Conservation (phyloP, 495 filamentous ascomycete genomes). For the Ramalina intermedia region DNA sequence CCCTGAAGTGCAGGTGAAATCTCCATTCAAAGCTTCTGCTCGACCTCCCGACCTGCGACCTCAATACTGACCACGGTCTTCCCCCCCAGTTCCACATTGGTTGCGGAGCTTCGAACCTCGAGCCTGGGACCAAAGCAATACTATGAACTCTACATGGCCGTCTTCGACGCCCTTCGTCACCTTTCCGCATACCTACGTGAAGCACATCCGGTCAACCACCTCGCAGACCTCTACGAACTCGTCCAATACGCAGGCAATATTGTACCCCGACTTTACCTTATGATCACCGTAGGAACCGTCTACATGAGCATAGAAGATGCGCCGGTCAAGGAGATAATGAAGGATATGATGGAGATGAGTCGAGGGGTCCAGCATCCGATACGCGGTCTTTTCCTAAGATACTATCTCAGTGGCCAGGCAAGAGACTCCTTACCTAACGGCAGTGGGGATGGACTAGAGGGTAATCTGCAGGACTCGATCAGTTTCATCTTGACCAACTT, state of each 20-base stretch:
- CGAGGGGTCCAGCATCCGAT: conserved; percentile 93
- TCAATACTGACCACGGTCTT: not conserved
- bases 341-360: conserved; percentile 99
- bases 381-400: conserved; percentile 83
- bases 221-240: conserved; percentile 95
- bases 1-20: conserved; percentile 90
- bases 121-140: conserved; percentile 95
- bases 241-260: conserved; percentile 99
- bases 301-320: conserved; percentile 99
- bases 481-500: conserved; percentile 97
- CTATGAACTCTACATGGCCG: conserved; percentile 98
- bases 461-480: conserved; percentile 92
- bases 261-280: conserved; percentile 87
- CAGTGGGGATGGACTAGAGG: conserved; percentile 77
- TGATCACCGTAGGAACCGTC: conserved; percentile 97
- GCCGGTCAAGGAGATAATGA: conserved; percentile 99
- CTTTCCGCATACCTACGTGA: conserved; percentile 92
- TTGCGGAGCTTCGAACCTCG: conserved; percentile 91
- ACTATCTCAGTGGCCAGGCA: conserved; percentile 89
- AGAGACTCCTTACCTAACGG: conserved; percentile 73
- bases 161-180: conserved; percentile 95
- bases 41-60: not conserved
- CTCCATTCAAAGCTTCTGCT: not conserved
- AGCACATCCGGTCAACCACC: conserved; percentile 92
- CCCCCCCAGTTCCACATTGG: conserved; percentile 69